phyloP scores from a whole-genome alignment of 1,139 yeast genomes.

The Trichomonascaceae sp. region DNA sequence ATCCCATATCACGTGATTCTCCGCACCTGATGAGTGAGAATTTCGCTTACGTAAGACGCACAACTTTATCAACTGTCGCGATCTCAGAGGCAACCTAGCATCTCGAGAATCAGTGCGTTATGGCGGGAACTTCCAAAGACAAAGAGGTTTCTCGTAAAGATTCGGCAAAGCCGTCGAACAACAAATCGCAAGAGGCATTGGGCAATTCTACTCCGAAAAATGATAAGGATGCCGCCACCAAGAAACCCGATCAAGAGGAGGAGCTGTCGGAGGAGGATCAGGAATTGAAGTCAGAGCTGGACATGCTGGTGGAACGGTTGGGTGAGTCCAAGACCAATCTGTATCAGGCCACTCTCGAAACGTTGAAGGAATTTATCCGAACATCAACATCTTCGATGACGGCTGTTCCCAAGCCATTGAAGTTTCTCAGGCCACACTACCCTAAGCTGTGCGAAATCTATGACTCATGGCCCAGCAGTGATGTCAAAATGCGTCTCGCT shows the following conservation, averaged over 20 bases:
- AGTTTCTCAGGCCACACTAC: slow-evolving; percentile 83
- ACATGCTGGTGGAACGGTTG: slow-evolving; percentile 71
- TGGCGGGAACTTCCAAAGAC: no score
- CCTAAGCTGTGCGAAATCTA: slow-evolving; percentile 51
- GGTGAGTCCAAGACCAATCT: slow-evolving; percentile 37
- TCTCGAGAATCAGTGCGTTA: no score
- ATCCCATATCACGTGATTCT: no score
- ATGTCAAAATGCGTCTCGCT: slow-evolving; percentile 40
- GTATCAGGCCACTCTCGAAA: slow-evolving; percentile 46
- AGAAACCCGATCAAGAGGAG: slow-evolving; percentile 31
- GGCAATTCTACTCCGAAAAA: slow-evolving; percentile 6
- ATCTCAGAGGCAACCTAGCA: no score
- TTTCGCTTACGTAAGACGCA: no score
- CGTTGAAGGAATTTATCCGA: slow-evolving; percentile 65
- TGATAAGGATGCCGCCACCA: slow-evolving; percentile 11
- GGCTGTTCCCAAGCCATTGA: slow-evolving; percentile 96
- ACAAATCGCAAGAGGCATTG: no score
- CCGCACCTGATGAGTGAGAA: no score
- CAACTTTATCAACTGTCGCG: no score
- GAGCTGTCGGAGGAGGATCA: slow-evolving; percentile 92
- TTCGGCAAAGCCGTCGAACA: no score
- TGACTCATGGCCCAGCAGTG: slow-evolving; percentile 45
- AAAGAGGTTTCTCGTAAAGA: no score
- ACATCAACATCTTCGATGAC: slow-evolving; percentile 98
- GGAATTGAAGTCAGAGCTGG: slow-evolving; percentile 76